Conservation (phyloP, 108 stramenopile species). For the Conticribra weissflogii region DNA sequence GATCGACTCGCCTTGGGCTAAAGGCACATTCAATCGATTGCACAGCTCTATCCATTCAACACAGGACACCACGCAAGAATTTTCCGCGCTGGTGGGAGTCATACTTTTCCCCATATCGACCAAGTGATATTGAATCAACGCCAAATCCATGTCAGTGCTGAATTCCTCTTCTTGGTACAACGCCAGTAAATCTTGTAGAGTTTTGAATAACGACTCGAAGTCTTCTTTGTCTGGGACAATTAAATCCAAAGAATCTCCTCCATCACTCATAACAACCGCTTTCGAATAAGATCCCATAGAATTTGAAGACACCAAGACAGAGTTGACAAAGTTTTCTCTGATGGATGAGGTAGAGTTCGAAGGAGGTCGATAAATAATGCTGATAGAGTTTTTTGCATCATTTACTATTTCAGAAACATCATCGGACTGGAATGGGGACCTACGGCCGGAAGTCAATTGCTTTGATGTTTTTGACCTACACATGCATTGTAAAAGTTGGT, state of each 20-base stretch:
- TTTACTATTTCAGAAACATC: conserved; percentile 6
- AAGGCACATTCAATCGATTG: conserved; percentile 57
- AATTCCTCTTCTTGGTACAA: conserved; percentile 47
- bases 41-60: conserved; percentile 62
- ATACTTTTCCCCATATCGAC: conserved; percentile 64
- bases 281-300: conserved; percentile 6
- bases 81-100: conserved; percentile 6
- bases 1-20: conserved; percentile 37
- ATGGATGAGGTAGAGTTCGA: conserved; percentile 10
- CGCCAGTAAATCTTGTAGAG: conserved; percentile 60
- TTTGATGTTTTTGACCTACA: background rate
- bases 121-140: conserved; percentile 62
- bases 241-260: conserved; percentile 70
- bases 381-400: conserved; percentile 13
- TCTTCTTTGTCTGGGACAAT: conserved; percentile 58
- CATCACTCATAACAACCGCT: conserved; percentile 26
- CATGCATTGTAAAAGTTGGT: too few species aligned
- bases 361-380: conserved; percentile 39
- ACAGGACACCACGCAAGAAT: conserved; percentile 27
- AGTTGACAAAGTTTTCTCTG: conserved; percentile 30
- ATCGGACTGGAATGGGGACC: background rate
- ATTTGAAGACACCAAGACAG: conserved; percentile 22
- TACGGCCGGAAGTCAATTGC: background rate
- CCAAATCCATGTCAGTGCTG: conserved; percentile 20
- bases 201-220: conserved; percentile 49